Percentiles rank a stretch among this genome's conserved stretches.
Evolutionary conservation across 352 stramenopile species (phyloP).

Genomic region (Pythium plurisporium): DNA sequence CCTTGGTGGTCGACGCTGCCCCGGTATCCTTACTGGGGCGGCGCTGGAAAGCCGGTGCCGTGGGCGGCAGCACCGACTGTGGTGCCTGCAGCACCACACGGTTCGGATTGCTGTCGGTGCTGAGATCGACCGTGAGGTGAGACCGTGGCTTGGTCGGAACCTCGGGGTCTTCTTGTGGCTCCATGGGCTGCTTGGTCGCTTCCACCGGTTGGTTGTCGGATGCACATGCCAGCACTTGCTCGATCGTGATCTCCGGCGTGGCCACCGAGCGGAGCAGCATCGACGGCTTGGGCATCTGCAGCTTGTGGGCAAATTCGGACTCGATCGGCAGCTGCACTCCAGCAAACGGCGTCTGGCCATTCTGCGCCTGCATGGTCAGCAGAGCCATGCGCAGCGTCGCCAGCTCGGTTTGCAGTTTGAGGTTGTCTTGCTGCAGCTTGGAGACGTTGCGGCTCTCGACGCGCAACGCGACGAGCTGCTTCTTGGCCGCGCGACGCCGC

Average conservation of each 20-base stretch:
- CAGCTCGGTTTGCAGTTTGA: conserved; percentile 62
- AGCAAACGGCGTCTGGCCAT: background rate
- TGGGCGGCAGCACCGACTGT: conserved; percentile 6
- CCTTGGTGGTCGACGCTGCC: conserved; percentile 17
- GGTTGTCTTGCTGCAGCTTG: conserved; percentile 74
- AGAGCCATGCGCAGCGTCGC: conserved; percentile 54
- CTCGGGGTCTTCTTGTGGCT: background rate
- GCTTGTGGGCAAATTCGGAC: background rate
- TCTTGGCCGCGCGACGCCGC: conserved; percentile 36
- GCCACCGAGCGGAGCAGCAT: background rate
- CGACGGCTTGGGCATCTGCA: conserved; percentile 1
- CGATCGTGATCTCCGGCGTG: background rate
- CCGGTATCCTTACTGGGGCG: background rate
- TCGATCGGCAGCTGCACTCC: conserved; percentile 3
- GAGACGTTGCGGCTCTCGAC: conserved; percentile 67
- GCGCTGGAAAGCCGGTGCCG: background rate
- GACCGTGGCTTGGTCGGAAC: conserved; percentile 4
- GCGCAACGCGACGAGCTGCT: conserved; percentile 37
- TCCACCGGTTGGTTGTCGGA: background rate
- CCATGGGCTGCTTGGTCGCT: background rate
- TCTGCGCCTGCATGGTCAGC: conserved; percentile 32
- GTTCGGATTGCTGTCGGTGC: conserved; percentile 1
- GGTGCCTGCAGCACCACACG: conserved; percentile 8
- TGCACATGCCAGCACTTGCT: no score
- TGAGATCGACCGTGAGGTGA: conserved; percentile 4